Evolutionary conservation across 2,329 filamentous ascomycete genomes (phyloP), one percentile per base, ranked within the genome.

Genomic region (Penicillium sclerotiorum): DNA sequence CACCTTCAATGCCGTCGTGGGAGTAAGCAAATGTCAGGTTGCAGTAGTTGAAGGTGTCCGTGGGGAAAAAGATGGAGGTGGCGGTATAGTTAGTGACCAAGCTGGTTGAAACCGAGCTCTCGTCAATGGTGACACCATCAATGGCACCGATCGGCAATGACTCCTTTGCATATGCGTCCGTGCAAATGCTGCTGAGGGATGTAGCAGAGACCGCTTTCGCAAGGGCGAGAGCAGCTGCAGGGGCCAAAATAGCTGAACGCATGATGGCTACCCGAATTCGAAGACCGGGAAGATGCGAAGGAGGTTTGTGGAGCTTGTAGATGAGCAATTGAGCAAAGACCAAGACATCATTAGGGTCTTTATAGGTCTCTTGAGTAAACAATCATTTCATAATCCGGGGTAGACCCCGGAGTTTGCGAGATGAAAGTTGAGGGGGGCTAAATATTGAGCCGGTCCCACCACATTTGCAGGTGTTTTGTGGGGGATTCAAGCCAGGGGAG

Each of bases 21-120:
- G 71, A 68, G 56, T 78, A 79, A 21, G 70, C 68, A 40, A 79
- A 71, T 4, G 73, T 76, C 25, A 78, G 68, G 45, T 78, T 77
- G 60, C 77, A 79, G 56, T 75, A 61, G 8, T 44, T 44, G 33
- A 53, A 53, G 12, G 51, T 53, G 22, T 43, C 44, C 3, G 51
- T 45, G 11, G 51, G 47, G 23, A 30, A 53, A 12, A 53, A 53
- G 13, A 43, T 47, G 6, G 42, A 45, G 8, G 30, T 27, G 9
- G 42, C 42, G 7, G 42, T 45, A 11, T 21, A 45, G 11, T 45
- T 45, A 17, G 42, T 45, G 4, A 45, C 42, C 30, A 45, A 5
- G 32, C 32, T 45, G 5, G 42, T 45, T 12, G 42, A 36, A n/a
- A 45, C 42, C 6, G 42, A 45, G 17, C n/a, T 18, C 32, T 28